Conservation (phyloP, 768 basidiomycete genomes). For the Xerocomus brunneocitrinus region DNA sequence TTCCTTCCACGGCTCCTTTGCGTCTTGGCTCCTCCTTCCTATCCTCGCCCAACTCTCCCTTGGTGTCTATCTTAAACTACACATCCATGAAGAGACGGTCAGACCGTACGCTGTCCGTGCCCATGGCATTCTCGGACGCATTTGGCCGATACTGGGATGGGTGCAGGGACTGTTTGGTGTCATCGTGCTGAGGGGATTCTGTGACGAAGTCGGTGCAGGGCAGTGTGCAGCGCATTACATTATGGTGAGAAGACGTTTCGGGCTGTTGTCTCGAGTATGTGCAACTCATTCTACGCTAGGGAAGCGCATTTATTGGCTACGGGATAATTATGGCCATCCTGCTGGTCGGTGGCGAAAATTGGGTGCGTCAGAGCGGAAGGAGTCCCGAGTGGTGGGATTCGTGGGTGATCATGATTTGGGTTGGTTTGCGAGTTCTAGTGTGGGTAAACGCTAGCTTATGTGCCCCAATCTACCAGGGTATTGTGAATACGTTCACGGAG, state of each 20-base stretch:
- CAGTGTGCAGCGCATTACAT: constrained; percentile 90
- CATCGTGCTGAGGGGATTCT: constrained; percentile 70
- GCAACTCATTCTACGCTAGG: constrained; percentile 32
- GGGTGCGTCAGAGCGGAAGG: constrained; percentile 64
- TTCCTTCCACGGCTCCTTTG: constrained; percentile 69
- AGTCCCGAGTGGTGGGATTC: constrained; percentile 89
- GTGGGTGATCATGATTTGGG: constrained; percentile 55
- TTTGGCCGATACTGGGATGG: constrained; percentile 85
- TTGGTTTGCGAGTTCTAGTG: constrained; percentile 28
- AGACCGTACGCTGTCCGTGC: constrained; percentile 65
- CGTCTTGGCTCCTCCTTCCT: constrained; percentile 50
- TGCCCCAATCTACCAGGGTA: constrained; percentile 7
- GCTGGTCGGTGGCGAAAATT: constrained; percentile 70
- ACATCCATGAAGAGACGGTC: constrained; percentile 73
- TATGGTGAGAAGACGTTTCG: constrained; percentile 41
- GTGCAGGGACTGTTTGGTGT: constrained; percentile 85
- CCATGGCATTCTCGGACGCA: constrained; percentile 80
- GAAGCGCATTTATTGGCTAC: constrained; percentile 87
- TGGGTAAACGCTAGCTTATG: not conserved
- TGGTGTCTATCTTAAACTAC: constrained; percentile 89
- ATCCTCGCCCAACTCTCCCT: constrained; percentile 62
- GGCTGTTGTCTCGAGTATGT: constrained; percentile 6
- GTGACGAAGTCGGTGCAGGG: constrained; percentile 62
- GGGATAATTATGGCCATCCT: constrained; percentile 77
- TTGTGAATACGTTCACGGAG: constrained; percentile 91